Evolutionary conservation across 2,329 filamentous ascomycete genomes (phyloP), one percentile per base, ranked within the genome.

Genomic region (Fusarium heterosporum): DNA sequence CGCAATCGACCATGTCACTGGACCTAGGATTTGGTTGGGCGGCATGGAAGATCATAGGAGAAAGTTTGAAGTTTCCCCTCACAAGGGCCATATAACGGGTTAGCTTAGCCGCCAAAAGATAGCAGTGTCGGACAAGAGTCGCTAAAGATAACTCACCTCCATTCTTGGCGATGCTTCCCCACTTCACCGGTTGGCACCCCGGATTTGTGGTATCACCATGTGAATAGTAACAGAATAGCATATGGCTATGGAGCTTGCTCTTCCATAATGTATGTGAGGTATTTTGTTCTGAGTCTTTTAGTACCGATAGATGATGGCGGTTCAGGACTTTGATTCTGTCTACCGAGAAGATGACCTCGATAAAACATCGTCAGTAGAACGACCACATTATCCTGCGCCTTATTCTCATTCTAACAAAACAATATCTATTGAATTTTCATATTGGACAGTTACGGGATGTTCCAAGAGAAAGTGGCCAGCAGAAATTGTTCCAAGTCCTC

Each of bases 21-120:
- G 25, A 13, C 6, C 30, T 34, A n/a, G 19, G 3, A 8, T 36
- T n/a, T 46, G 45, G 45, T 56, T 66, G 61, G 61, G 41, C 28
- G 16, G 30, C 14, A 36, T 45, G 40, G 22, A 16, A 16, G 16
- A 34, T 4, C 7, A n/a, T 4, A 2, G 4, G 16, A 34, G 38
- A 43, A 45, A 12, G 34, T 39, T 62, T 25, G 14, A n/a, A 9
- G 43, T 26, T n/a, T 25, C 49, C 34, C 45, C 55, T 61, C 62
- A 66, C 43, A 14, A 48, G 52, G 36, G 4, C 43, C 30, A 38
- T 26, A 39, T 9, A 67, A 41, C 19, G n/a, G 25, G 63, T 39
- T 66, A 64, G 57, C 57, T 43, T 67, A 66, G 57, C 63, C 63
- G 63, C 45, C 38, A n/a, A 32, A 16, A 17, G 55, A 43, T 16